Evolutionary conservation across 176 grass and related monocot genomes (phyloP).

Genomic region (Oryza nivara): DNA sequence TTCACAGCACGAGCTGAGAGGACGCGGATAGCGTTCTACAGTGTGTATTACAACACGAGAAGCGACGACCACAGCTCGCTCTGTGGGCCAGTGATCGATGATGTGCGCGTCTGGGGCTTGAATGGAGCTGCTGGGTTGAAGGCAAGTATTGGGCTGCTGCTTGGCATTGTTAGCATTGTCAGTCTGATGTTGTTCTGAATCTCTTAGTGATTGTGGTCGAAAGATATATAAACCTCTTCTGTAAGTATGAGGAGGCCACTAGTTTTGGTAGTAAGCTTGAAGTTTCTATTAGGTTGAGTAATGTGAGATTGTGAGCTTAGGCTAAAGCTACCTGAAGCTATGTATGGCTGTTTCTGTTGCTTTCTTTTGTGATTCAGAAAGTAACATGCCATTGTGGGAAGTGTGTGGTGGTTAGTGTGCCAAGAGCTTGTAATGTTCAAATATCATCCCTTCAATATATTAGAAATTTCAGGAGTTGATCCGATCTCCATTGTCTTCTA

Average conservation of each 20-base stretch:
- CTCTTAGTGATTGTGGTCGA: neutral
- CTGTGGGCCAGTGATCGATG: constrained; percentile 80
- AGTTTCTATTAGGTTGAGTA: constrained; percentile 37
- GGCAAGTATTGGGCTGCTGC: constrained; percentile 41
- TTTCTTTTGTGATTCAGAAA: constrained; percentile 40
- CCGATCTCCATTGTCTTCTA: neutral
- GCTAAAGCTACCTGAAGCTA: constrained; percentile 44
- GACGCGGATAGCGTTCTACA: constrained; percentile 85
- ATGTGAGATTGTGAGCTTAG: constrained; percentile 48
- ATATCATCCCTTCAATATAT: constrained; percentile 39
- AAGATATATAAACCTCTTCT: constrained; percentile 39
- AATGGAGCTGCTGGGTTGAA: constrained; percentile 52
- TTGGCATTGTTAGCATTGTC: constrained; percentile 42
- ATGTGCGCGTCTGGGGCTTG: constrained; percentile 68
- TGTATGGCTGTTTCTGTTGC: constrained; percentile 41
- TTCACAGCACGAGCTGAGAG: constrained; percentile 80
- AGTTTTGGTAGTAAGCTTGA: constrained; percentile 52
- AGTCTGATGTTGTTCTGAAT: constrained; percentile 55
- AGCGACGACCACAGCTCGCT: constrained; percentile 84
- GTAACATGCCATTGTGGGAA: constrained; percentile 43
- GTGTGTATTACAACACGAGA: constrained; percentile 90
- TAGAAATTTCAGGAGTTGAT: constrained; percentile 30
- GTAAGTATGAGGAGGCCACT: constrained; percentile 38
- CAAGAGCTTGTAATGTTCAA: constrained; percentile 36
- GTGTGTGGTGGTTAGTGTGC: constrained; percentile 35